Percentiles rank a stretch among this genome's conserved stretches.
These are phyloP conservation scores for Rhizophagus sp. DNA, from an alignment of 192 early-diverging fungal species.

Conservation along the genomic window DNA sequence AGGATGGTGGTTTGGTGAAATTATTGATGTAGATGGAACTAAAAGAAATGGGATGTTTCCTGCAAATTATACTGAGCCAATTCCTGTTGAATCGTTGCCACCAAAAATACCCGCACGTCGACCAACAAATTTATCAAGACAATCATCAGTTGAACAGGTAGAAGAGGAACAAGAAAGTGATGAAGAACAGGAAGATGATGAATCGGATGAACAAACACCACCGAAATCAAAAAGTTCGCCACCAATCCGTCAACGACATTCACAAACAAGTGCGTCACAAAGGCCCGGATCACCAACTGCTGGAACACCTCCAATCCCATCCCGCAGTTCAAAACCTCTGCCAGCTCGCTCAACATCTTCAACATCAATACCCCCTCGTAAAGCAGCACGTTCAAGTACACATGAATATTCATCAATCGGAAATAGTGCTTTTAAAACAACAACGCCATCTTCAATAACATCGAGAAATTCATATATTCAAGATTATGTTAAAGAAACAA, in stretches of 20 bases:
- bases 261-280: constrained; percentile 2
- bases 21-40: constrained; percentile 64
- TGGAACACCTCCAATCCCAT: constrained; percentile 20
- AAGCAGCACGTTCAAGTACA: neutral
- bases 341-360: neutral
- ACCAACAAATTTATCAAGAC: constrained; percentile 4
- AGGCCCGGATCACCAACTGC: neutral
- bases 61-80: constrained; percentile 83
- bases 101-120: constrained; percentile 31
- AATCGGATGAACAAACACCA: constrained; percentile 33
- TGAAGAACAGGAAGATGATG: constrained; percentile 31
- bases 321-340: constrained; percentile 23
- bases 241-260: constrained; percentile 17
- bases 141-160: constrained; percentile 34
- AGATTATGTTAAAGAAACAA: constrained; percentile 37
- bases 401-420: constrained; percentile 27
- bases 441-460: constrained; percentile 32
- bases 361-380: neutral
- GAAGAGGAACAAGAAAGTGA: constrained; percentile 11
- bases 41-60: constrained; percentile 86
- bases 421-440: constrained; percentile 38
- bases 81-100: constrained; percentile 33
- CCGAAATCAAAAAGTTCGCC: constrained; percentile 31
- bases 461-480: constrained; percentile 50
- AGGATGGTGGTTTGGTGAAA: constrained; percentile 94